Evolutionary conservation across 805 yeast genomes (phyloP), one percentile per base, ranked within the genome.

Genomic region (Saccharomycopsis olivae): DNA sequence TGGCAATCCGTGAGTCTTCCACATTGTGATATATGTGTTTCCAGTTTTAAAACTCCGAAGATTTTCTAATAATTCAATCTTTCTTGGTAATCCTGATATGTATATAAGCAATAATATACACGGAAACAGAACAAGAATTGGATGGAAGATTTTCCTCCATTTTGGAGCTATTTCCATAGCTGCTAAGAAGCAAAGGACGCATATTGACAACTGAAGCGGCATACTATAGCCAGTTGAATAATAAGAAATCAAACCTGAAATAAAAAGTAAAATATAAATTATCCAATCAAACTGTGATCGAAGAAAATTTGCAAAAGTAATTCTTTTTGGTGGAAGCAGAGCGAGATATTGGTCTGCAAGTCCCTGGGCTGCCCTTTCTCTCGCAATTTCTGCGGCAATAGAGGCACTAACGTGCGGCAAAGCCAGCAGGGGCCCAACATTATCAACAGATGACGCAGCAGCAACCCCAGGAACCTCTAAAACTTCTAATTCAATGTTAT

Each of bases 1-100:
- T 1, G 94, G 92, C n/a, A n/a, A n/a, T n/a, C n/a, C n/a, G n/a
- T n/a, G n/a, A n/a, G n/a, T n/a, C n/a, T n/a, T n/a, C 70, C 74
- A 69, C 3, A 54, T 50, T 17, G 57, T 46, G 33, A 78, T 54
- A 51, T 83, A 83, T 11, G 65, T 79, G 40, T 77, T 65, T 0
- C 88, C 88, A 0, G 89, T 82, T 48, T 75, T 73, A 60, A 77
- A 83, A 48, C 64, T 62, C 31, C 59, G 52, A 43, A 83, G 62
- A 20, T 68, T 68, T 2, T 60, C 63, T 29, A 74, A 57, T 47
- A 78, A 80, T 69, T n/a, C 56, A 5, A 46, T 38, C 11, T 55
- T 56, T 30, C 67, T 65, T 38, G 80, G 78, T 43, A 73, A 50
- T 3, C 77, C 68, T 13, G 79, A 69, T 8, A 83, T 66, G 53